These are phyloP conservation scores for Thamnidium elegans DNA, from an alignment of 192 early-diverging fungal species.

Conservation along the genomic window DNA sequence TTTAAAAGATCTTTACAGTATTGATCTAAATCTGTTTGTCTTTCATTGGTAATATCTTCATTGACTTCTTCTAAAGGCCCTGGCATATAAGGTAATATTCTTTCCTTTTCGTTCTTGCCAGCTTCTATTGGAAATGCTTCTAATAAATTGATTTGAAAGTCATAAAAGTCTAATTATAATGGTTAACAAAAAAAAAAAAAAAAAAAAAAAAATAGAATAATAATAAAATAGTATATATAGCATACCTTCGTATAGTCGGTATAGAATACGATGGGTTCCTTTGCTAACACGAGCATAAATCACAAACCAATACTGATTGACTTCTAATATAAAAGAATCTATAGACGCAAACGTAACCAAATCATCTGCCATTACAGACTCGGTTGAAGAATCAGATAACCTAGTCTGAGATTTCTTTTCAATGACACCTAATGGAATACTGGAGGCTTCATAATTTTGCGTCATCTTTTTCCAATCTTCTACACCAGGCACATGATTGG, in stretches of 20 bases:
- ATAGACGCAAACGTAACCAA: slow-evolving; percentile 53
- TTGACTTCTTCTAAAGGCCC: slow-evolving; percentile 60
- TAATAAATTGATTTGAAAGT: slow-evolving; percentile 66
- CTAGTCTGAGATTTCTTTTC: neutral
- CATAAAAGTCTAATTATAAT: slow-evolving; percentile 58
- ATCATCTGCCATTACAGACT: neutral
- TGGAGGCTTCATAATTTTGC: slow-evolving; percentile 44
- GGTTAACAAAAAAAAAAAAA: too few species aligned
- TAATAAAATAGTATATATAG: neutral
- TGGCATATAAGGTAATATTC: slow-evolving; percentile 65
- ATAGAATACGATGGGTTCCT: slow-evolving; percentile 61
- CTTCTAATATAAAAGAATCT: slow-evolving; percentile 63
- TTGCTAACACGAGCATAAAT: slow-evolving; percentile 55
- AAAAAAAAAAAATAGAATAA: too few species aligned
- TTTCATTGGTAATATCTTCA: slow-evolving; percentile 56
- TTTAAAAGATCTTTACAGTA: slow-evolving; percentile 59
- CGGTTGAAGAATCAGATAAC: neutral
- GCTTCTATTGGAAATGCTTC: slow-evolving; percentile 64
- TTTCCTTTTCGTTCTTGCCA: slow-evolving; percentile 45
- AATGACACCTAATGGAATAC: slow-evolving; percentile 23
- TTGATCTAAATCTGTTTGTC: slow-evolving; percentile 55
- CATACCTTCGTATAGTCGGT: slow-evolving; percentile 65
- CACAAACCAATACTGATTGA: slow-evolving; percentile 68
- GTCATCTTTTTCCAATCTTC: slow-evolving; percentile 53
- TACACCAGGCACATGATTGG: slow-evolving; percentile 42